These are phyloP conservation scores for Cryptococcus depauperatus DNA, from an alignment of 1,284 basidiomycete genomes.

Conservation along the genomic window DNA sequence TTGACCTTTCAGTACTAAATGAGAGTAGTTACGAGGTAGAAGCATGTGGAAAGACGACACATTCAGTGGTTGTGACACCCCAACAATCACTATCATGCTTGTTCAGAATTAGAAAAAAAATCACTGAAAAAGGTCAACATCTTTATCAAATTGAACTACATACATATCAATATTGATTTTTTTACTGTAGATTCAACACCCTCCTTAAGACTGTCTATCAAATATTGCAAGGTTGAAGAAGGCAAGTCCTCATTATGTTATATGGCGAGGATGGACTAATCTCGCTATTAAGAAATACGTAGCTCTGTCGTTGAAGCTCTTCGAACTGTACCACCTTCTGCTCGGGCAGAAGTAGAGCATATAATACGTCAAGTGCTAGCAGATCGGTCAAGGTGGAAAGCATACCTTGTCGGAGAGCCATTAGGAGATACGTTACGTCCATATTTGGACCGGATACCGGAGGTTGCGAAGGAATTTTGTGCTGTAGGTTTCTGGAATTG, in stretches of 20 bases:
- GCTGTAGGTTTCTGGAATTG: too few species aligned
- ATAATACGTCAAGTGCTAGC: neutral
- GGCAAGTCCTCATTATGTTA: conserved; percentile 17
- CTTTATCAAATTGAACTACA: neutral
- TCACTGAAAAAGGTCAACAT: neutral
- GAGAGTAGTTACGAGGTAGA: conserved; percentile 17
- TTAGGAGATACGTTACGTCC: conserved; percentile 2
- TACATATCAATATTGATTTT: too few species aligned
- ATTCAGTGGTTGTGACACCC: too few species aligned
- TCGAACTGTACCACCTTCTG: neutral
- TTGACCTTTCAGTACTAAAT: conserved; percentile 19
- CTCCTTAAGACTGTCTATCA: conserved; percentile 29
- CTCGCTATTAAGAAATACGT: conserved; percentile 2
- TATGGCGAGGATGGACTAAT: neutral
- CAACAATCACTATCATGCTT: conserved; percentile 37
- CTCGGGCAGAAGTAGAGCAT: neutral
- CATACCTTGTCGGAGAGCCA: conserved; percentile 8
- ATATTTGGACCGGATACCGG: neutral
- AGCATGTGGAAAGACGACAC: conserved; percentile 17
- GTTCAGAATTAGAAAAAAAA: conserved; percentile 29
- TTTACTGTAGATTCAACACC: conserved; percentile 11
- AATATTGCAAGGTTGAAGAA: conserved; percentile 34
- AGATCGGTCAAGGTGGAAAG: conserved; percentile 9
- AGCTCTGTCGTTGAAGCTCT: conserved; percentile 1
- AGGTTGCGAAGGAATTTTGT: neutral